Evolutionary conservation across 495 filamentous ascomycete species (phyloP).

Genomic region (Jackrogersella minutella): DNA sequence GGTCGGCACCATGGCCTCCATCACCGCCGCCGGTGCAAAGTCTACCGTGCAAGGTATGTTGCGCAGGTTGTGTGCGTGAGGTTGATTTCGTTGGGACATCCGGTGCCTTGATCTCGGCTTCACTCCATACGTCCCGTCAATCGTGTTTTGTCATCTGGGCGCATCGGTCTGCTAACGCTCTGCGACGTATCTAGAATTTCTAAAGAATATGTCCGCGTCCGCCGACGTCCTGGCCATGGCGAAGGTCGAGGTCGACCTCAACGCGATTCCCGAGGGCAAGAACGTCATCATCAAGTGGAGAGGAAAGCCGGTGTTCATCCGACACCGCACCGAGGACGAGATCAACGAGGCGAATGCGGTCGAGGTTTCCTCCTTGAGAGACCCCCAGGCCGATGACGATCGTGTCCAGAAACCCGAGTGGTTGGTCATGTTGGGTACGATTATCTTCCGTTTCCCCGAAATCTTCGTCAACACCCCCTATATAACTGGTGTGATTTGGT

Average conservation of each 20-base stretch:
- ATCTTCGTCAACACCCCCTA: background rate
- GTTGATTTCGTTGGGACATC: too few relatives aligned
- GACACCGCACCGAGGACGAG: slow-evolving; percentile 90
- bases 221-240: slow-evolving; percentile 98
- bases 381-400: slow-evolving; percentile 89
- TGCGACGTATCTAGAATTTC: slow-evolving; percentile 77
- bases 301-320: slow-evolving; percentile 99
- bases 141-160: background rate
- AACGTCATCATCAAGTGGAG: slow-evolving; percentile 99
- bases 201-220: slow-evolving; percentile 99
- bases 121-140: too few relatives aligned
- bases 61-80: background rate
- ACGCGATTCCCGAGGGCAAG: slow-evolving; percentile 96
- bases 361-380: slow-evolving; percentile 80
- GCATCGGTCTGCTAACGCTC: slow-evolving; percentile 22
- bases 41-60: slow-evolving; percentile 91
- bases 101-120: too few relatives aligned
- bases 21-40: slow-evolving; percentile 93
- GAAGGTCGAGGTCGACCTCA: slow-evolving; percentile 97
- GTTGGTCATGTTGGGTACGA: slow-evolving; percentile 96
- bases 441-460: slow-evolving; percentile 5
- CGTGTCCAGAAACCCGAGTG: slow-evolving; percentile 98
- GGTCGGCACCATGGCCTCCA: slow-evolving; percentile 92
- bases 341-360: slow-evolving; percentile 84
- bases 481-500: background rate